Percentiles rank a stretch among this genome's conserved stretches.
Conservation (phyloP, 2,329 filamentous ascomycete genomes). For the Colletotrichum acutatum region DNA sequence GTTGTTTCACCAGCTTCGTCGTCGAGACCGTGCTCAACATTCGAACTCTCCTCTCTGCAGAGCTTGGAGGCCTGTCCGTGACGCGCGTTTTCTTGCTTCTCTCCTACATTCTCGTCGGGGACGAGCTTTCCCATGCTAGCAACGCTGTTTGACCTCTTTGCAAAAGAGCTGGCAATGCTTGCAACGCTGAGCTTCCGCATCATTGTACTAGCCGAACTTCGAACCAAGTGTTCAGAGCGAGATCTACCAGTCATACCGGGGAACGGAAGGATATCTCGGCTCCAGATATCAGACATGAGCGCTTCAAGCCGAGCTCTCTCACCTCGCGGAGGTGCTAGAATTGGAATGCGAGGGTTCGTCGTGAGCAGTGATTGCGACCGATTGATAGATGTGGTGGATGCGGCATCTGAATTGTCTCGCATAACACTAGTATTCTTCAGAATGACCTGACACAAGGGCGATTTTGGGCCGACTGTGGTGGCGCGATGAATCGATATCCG, state of each 20-base stretch:
- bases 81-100: conserved; percentile 13
- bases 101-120: conserved; percentile 43
- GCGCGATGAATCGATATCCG: conserved; percentile 83
- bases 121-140: conserved; percentile 47
- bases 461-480: conserved; percentile 77
- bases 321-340: conserved; percentile 78
- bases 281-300: conserved; percentile 84
- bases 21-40: conserved; percentile 15
- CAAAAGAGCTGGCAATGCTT: conserved; percentile 81
- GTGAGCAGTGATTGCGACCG: conserved; percentile 84
- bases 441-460: conserved; percentile 79
- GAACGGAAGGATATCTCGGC: conserved; percentile 81
- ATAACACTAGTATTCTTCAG: conserved; percentile 85
- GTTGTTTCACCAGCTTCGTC: conserved; percentile 28
- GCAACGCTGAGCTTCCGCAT: conserved; percentile 90
- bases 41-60: conserved; percentile 7
- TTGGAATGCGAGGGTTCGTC: conserved; percentile 71
- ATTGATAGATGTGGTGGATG: conserved; percentile 66
- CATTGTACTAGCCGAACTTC: conserved; percentile 83
- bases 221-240: conserved; percentile 77
- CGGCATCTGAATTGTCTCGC: conserved; percentile 61
- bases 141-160: conserved; percentile 73
- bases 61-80: conserved; percentile 16
- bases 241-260: conserved; percentile 79
- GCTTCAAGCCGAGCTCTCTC: conserved; percentile 83